phyloP scores from a whole-genome alignment of 768 basidiomycete species.

The Pleurotus tuber-regium region DNA sequence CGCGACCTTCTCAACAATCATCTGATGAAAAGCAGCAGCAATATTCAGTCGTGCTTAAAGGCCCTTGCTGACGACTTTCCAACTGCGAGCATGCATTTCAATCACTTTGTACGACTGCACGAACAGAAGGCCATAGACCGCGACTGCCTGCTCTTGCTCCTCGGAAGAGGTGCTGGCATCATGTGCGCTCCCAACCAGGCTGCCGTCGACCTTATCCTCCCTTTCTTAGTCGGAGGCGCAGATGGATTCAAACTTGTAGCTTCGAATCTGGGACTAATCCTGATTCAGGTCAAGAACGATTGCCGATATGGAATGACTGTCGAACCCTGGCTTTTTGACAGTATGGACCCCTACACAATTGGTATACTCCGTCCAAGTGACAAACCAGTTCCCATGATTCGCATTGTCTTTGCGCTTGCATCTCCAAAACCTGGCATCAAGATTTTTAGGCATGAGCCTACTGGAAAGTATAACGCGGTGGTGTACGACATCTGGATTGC shows the following conservation, averaged over 20 bases:
- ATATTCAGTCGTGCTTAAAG: too few species aligned
- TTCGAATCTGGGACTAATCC: conserved; percentile 21
- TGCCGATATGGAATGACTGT: conserved; percentile 11
- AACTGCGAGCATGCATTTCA: conserved; percentile 25
- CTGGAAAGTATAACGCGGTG: background rate
- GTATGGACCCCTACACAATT: conserved; percentile 22
- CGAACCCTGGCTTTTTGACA: conserved; percentile 16
- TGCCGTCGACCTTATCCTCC: conserved; percentile 23
- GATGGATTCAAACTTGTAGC: conserved; percentile 3
- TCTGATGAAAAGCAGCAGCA: too few species aligned
- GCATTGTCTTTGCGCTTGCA: conserved; percentile 23
- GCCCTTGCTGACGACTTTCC: conserved; percentile 16
- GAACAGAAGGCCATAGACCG: conserved; percentile 19
- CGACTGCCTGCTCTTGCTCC: conserved; percentile 17
- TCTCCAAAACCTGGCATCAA: background rate
- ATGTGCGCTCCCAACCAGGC: conserved; percentile 21
- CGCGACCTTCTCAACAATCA: too few species aligned
- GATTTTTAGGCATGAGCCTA: background rate
- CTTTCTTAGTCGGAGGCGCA: conserved; percentile 18
- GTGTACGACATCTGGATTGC: conserved; percentile 19
- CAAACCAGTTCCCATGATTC: conserved; percentile 16
- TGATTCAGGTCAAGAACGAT: conserved; percentile 25
- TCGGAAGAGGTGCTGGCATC: conserved; percentile 24
- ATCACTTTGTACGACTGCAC: conserved; percentile 29
- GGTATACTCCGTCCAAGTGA: conserved; percentile 16